Base-by-base conservation (phyloP, 345 rosid species). In the Brassica nigra region DNA sequence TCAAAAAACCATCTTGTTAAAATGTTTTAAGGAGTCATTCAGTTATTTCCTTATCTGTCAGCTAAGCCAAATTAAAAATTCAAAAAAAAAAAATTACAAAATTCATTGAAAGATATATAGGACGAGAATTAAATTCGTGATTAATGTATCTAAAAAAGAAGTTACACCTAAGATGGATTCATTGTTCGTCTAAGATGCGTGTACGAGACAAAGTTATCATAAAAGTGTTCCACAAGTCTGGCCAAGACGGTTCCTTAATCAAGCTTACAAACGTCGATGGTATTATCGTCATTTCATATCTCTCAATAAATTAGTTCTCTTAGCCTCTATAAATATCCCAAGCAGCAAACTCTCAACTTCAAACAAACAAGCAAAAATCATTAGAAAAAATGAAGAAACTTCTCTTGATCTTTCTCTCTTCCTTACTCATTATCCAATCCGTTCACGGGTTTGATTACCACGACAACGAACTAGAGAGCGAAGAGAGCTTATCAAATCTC, bases 401-500 rank as follows among this genome's bases (percentile, higher is more conserved):
- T 70, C 37, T 84, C 20, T 6, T 86, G 6, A 78, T 75, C 47
- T 84, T 76, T 27, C 80, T 89, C 31, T 77, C 85, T 6, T 59
- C 87, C 14, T 75, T 78, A 74, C 42, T 89, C 67, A 70, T 86
- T 37, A 73, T 88, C 27, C 87, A 85, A 66, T 69, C 81, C 1
- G 79, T 78, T 1, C 36, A 82, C 49, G 75, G 95, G 70, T 86
- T 93, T 10, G 91, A 93, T 9, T 91, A 87, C 86, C 81, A 87
- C 3, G 91, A 90, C 62, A 83, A 82, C 31, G 97, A 93, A 27
- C 68, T 93, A 82, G 89, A 71, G 9, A 84, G 89, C 0, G 95
- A 93, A 54, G 92, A 93, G 27, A 80, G 83, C 64, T 74, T 91
- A 68, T 85, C 90, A 93, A 89, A 85, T 42, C 76, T 93, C 30